Evolutionary conservation across 768 basidiomycete genomes (phyloP), one percentile per base, ranked within the genome.

Genomic region (Termitomyces heimii): DNA sequence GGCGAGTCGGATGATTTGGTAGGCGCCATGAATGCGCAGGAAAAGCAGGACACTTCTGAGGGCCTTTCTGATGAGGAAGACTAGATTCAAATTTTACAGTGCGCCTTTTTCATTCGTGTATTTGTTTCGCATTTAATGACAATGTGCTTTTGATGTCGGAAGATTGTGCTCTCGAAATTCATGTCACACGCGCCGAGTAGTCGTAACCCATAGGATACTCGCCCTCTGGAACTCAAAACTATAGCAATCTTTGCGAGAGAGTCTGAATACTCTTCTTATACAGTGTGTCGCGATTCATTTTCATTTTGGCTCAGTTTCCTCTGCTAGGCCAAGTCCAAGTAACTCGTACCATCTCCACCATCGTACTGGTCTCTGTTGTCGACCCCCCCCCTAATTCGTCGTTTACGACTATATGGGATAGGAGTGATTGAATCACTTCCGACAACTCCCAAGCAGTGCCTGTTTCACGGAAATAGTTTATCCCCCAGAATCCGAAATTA

Each of bases 11-110:
- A 90, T 62, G 92, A 93, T 66, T 69, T 94, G 46, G 74, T 92
- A 22, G 91, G 89, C 32, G 89, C 90, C 32, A 91, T 94, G 86
- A 86, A 82, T 39, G 91, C 89, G 1, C 82, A 90, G 66, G 84
- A 86, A 65, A 73, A 75, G 39, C 80, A 80, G 56, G 79, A 81
- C 54, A 74, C 69, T 5, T 77, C 81, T 29, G 84, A 82, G 51
- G 65, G 74, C 16, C 68, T 75, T 43, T 84, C 80, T 54, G 85
- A 86, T 66, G 86, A 88, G 53, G 85, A 88, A 56, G 83, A 85
- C 59, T 63, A 56, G 55, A 14, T 43, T 35, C 34, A 48, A 55
- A 57, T 57, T 47, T 62, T 55, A 39, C 60, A 61, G 65, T 67
- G 54, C 55, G 66, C 63, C 57, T 57, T 56, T 48, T 49, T 65